Conservation (phyloP, 164 flowering plant species). For the Nymphaea thermarum region DNA sequence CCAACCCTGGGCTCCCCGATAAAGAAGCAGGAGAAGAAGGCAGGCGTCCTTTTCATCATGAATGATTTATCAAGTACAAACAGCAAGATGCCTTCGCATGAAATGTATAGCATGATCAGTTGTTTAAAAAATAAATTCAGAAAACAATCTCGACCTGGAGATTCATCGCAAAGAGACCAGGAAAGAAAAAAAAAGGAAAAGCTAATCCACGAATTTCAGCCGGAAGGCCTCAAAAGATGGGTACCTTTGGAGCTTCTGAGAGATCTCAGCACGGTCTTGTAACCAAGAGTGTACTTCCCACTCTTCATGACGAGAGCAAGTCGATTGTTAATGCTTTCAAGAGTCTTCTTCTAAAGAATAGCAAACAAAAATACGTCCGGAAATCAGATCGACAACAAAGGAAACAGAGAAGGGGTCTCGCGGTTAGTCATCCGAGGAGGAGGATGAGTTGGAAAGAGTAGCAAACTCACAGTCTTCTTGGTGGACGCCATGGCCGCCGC, state of each 20-base stretch:
- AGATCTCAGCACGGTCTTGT: constrained; percentile 16
- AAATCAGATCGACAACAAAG: not conserved
- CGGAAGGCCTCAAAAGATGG: not conserved
- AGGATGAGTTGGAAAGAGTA: not conserved
- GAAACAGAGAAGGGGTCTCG: too few species aligned
- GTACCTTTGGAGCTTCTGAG: constrained; percentile 19
- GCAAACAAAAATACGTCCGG: not conserved
- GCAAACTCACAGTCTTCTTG: not conserved
- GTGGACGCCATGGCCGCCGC: not conserved
- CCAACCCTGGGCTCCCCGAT: too few species aligned
- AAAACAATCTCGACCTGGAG: not conserved
- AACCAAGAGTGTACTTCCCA: constrained; percentile 39
- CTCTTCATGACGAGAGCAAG: constrained; percentile 81
- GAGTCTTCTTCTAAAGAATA: constrained; percentile 54
- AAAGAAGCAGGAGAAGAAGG: too few species aligned
- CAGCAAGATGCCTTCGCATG: too few species aligned
- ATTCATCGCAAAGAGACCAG: not conserved
- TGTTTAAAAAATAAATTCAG: not conserved
- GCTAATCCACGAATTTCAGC: too few species aligned
- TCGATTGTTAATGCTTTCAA: constrained; percentile 75
- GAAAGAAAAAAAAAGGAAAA: too few species aligned
- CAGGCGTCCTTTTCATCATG: too few species aligned
- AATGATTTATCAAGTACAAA: too few species aligned
- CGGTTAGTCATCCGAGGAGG: too few species aligned
- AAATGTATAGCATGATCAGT: not conserved